Conservation (phyloP, 371 early-diverging fungal species). For the Mucor saturninus region DNA sequence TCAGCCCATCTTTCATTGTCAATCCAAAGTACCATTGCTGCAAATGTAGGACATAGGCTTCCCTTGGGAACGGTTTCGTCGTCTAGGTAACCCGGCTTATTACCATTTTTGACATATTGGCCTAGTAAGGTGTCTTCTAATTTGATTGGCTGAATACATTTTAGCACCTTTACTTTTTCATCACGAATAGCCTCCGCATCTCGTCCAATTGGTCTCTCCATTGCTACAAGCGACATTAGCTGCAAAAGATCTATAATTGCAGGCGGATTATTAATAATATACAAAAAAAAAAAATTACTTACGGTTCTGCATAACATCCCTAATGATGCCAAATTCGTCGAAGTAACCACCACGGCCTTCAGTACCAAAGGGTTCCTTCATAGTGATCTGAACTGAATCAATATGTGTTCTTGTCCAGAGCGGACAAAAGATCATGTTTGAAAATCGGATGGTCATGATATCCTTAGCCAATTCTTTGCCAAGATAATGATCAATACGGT, state of each 20-base stretch:
- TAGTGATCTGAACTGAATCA: conserved; percentile 93
- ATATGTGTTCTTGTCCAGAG: conserved; percentile 91
- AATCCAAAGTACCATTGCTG: conserved; percentile 83
- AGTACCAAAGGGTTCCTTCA: conserved; percentile 97
- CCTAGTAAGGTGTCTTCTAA: conserved; percentile 84
- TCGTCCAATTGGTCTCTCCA: conserved; percentile 84
- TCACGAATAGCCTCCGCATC: conserved; percentile 89
- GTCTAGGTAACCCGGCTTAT: conserved; percentile 88
- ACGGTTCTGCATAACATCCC: conserved; percentile 99
- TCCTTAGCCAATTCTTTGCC: conserved; percentile 99
- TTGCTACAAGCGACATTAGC: conserved; percentile 84
- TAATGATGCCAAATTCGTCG: conserved; percentile 98
- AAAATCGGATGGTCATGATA: conserved; percentile 90
- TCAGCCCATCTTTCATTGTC: conserved; percentile 95
- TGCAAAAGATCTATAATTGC: neutral
- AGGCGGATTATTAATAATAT: neutral
- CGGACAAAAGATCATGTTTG: conserved; percentile 90
- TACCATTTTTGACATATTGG: conserved; percentile 84
- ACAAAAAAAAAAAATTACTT: conserved; percentile 25
- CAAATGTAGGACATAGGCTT: conserved; percentile 88
- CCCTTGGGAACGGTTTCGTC: conserved; percentile 84
- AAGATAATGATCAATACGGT: conserved; percentile 97
- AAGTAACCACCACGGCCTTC: conserved; percentile 99
- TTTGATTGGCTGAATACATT: conserved; percentile 74
- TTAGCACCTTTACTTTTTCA: conserved; percentile 88